Evolutionary conservation across 2,329 filamentous ascomycete species (phyloP).

Genomic region (Sporothrix humicola): DNA sequence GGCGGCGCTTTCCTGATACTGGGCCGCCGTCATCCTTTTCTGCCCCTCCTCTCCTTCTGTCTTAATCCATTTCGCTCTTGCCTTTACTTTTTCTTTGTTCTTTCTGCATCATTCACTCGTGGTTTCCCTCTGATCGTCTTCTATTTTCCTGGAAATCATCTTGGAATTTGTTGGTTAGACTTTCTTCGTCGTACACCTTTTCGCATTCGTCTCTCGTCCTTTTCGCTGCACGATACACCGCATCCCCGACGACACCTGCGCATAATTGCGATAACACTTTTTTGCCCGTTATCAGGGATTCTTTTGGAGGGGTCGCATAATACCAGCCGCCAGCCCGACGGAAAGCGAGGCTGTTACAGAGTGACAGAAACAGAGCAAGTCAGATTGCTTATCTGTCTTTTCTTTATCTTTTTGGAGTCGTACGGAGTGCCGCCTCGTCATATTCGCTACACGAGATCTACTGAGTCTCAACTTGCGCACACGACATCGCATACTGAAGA

Average conservation of each 20-base stretch:
- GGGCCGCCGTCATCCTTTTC: constrained; percentile 4
- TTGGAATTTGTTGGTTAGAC: not conserved
- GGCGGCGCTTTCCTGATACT: constrained; percentile 13
- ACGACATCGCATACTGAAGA: no score
- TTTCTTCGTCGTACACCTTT: not conserved
- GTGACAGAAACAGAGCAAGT: not conserved
- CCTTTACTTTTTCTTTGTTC: constrained; percentile 18
- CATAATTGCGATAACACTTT: constrained; percentile 22
- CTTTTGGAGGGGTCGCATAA: constrained; percentile 26
- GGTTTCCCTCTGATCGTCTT: not conserved
- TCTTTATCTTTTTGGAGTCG: not conserved
- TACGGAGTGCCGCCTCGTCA: not conserved
- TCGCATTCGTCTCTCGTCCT: not conserved
- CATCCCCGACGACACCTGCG: not conserved
- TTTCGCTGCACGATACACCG: constrained; percentile 13
- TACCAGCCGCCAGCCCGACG: constrained; percentile 20
- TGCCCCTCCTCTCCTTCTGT: constrained; percentile 20
- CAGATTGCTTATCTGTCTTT: constrained; percentile 9
- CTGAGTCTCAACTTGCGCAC: not conserved
- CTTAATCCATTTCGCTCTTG: constrained; percentile 22
- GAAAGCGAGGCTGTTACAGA: constrained; percentile 9
- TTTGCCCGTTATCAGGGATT: not conserved
- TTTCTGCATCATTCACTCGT: not conserved
- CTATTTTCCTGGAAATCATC: not conserved
- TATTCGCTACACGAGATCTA: not conserved